phyloP scores from a whole-genome alignment of 148 eudicot species.

The Bassia scoparia region DNA sequence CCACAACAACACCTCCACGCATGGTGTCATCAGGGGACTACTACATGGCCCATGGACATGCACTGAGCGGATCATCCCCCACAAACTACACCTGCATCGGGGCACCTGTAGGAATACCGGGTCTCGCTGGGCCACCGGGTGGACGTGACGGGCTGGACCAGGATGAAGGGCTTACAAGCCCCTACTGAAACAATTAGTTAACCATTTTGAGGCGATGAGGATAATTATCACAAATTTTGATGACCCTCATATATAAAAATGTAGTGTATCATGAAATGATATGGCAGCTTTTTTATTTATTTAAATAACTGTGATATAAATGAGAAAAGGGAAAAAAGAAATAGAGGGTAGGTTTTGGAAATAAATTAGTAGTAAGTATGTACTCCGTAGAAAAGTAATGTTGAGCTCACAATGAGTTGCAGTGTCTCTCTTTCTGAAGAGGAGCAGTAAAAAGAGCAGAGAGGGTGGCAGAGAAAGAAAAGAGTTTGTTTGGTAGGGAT shows the following conservation, averaged over 20 bases:
- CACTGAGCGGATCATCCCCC: conserved; percentile 35
- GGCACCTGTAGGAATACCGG: conserved; percentile 54
- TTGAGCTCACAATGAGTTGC: conserved; percentile 35
- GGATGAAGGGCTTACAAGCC: conserved; percentile 21
- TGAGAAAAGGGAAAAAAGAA: not conserved
- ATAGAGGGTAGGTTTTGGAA: not conserved
- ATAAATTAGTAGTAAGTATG: not conserved
- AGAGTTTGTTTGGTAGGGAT: conserved; percentile 25
- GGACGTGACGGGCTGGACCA: conserved; percentile 7
- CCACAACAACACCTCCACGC: conserved; percentile 40
- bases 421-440: conserved; percentile 39
- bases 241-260: too few relatives aligned
- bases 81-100: conserved; percentile 72
- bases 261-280: too few relatives aligned
- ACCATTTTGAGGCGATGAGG: too few relatives aligned
- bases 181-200: conserved; percentile 3
- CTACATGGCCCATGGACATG: conserved; percentile 54
- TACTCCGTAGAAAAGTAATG: not conserved
- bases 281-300: conserved; percentile 17
- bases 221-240: too few relatives aligned
- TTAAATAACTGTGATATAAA: not conserved
- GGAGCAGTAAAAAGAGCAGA: conserved; percentile 11
- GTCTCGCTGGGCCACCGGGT: conserved; percentile 23
- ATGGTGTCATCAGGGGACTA: conserved; percentile 42
- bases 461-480: not conserved